Conservation (phyloP, 257 asterid genomes). For the Nicotiana obtusifolia region DNA sequence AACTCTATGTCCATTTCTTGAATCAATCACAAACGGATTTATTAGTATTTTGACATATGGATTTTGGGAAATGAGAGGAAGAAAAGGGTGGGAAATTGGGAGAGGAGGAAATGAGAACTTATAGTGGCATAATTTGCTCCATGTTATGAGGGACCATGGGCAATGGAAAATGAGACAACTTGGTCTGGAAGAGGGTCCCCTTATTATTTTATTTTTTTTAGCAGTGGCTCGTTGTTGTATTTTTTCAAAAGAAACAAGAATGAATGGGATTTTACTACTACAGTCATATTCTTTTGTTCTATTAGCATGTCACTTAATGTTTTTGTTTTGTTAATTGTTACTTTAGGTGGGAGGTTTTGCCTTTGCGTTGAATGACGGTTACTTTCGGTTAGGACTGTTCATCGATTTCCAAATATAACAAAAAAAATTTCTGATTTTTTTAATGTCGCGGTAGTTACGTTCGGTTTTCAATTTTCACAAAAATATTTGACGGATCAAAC, state of each 20-base stretch:
- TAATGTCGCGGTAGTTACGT: too few relatives aligned
- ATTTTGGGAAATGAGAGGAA: background rate
- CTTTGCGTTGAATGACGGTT: constrained; percentile 21
- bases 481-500: too few relatives aligned
- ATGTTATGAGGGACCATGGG: constrained; percentile 67
- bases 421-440: too few relatives aligned
- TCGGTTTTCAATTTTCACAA: too few relatives aligned
- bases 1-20: constrained; percentile 62
- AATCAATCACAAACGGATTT: background rate
- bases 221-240: constrained; percentile 14
- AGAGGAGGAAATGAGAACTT: constrained; percentile 15
- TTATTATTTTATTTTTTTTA: too few relatives aligned
- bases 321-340: background rate
- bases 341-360: constrained; percentile 10
- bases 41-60: background rate
- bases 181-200: constrained; percentile 31
- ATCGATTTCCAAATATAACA: background rate
- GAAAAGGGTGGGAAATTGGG: constrained; percentile 1
- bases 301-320: background rate
- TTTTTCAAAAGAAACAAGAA: background rate
- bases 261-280: background rate
- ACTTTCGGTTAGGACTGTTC: constrained; percentile 31
- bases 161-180: constrained; percentile 59
- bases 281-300: background rate
- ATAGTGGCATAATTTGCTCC: constrained; percentile 69